Evolutionary conservation across 2,329 filamentous ascomycete species (phyloP).

Genomic region (Emmonsiellopsis sp.): DNA sequence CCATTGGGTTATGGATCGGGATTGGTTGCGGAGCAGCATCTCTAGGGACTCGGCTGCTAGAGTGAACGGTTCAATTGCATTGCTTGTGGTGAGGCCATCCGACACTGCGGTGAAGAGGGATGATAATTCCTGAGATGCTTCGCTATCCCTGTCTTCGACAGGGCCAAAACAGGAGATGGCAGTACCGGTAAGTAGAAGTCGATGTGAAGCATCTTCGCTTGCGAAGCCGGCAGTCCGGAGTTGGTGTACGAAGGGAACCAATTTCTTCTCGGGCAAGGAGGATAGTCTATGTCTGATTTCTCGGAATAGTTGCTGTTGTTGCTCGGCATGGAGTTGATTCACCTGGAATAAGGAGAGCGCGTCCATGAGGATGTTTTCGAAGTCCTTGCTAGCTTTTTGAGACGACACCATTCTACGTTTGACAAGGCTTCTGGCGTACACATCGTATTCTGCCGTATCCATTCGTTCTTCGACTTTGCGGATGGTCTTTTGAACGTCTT

Average conservation of each 20-base stretch:
- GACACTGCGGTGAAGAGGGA: slow-evolving; percentile 26
- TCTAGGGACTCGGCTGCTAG: slow-evolving; percentile 31
- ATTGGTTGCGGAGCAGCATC: slow-evolving; percentile 30
- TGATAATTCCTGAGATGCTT: slow-evolving; percentile 26
- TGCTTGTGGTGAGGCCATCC: slow-evolving; percentile 20
- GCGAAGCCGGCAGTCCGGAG: slow-evolving; percentile 21
- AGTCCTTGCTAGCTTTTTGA: slow-evolving; percentile 12
- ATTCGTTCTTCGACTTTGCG: slow-evolving; percentile 26
- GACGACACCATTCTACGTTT: slow-evolving; percentile 26
- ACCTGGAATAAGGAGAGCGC: slow-evolving; percentile 27
- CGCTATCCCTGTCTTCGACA: slow-evolving; percentile 29
- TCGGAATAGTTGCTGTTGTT: slow-evolving; percentile 29
- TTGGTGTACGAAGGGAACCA: slow-evolving; percentile 23
- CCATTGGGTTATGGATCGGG: slow-evolving; percentile 34
- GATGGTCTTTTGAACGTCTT: slow-evolving; percentile 26
- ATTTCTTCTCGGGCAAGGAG: slow-evolving; percentile 20
- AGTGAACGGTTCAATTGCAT: slow-evolving; percentile 29
- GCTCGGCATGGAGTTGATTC: slow-evolving; percentile 26
- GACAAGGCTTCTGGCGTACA: slow-evolving; percentile 20
- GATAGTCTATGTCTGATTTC: slow-evolving; percentile 26
- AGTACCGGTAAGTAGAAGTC: slow-evolving; percentile 27
- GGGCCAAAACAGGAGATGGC: slow-evolving; percentile 23
- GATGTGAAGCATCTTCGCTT: slow-evolving; percentile 21
- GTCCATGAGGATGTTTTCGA: slow-evolving; percentile 7
- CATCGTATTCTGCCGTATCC: slow-evolving; percentile 22